These are phyloP conservation scores for Penicillium digitatum DNA, from an alignment of 2,329 filamentous ascomycete genomes.

Conservation along the genomic window DNA sequence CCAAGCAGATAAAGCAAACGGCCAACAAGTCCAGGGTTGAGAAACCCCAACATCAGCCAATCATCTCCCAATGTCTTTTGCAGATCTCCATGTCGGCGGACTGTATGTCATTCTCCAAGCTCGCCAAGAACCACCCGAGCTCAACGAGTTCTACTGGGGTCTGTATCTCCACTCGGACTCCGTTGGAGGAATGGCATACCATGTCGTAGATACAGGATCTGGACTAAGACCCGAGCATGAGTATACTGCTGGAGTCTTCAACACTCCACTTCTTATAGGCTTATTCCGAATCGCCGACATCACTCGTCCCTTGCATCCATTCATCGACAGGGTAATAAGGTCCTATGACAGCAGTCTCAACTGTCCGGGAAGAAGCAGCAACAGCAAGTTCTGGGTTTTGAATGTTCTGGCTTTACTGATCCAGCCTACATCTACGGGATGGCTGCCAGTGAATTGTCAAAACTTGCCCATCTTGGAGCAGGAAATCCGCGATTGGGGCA, in stretches of 20 bases:
- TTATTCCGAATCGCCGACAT: constrained; percentile 23
- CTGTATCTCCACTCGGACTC: constrained; percentile 24
- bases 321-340: constrained; percentile 19
- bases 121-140: constrained; percentile 21
- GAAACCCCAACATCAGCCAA: background rate
- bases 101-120: constrained; percentile 27
- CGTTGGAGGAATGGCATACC: constrained; percentile 20
- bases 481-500: constrained; percentile 23
- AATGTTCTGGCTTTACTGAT: constrained; percentile 15
- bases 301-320: background rate
- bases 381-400: constrained; percentile 20
- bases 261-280: constrained; percentile 23
- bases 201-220: constrained; percentile 17
- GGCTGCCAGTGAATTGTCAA: constrained; percentile 4
- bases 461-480: constrained; percentile 16
- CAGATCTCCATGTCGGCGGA: constrained; percentile 9
- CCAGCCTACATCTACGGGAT: background rate
- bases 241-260: constrained; percentile 14
- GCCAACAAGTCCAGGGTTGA: background rate
- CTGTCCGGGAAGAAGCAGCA: constrained; percentile 14
- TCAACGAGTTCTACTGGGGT: constrained; percentile 32
- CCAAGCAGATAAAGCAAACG: background rate
- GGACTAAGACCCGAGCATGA: constrained; percentile 23
- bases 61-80: background rate
- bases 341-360: constrained; percentile 20